phyloP scores from a whole-genome alignment of 2,329 filamentous ascomycete species.

The Onygenales sp. region DNA sequence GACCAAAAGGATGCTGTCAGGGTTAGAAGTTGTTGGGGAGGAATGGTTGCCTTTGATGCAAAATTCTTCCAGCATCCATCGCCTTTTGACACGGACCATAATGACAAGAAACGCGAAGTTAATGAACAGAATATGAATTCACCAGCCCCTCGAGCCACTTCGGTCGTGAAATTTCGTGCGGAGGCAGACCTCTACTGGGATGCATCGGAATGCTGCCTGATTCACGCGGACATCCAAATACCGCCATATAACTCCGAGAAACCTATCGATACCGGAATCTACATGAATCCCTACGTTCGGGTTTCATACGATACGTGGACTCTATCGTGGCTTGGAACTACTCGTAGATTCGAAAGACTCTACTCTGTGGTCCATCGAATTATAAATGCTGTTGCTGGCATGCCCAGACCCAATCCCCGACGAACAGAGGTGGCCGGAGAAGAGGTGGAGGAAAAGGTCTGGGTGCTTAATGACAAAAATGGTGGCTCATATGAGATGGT shows the following conservation, averaged over 20 bases:
- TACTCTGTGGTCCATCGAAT: conserved; percentile 52
- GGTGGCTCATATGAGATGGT: conserved; percentile 30
- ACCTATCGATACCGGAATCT: conserved; percentile 48
- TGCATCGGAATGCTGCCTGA: conserved; percentile 55
- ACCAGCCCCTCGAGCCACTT: conserved; percentile 18
- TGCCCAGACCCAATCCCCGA: conserved; percentile 54
- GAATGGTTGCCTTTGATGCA: conserved; percentile 52
- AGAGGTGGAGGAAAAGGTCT: conserved; percentile 30
- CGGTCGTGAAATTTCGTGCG: conserved; percentile 47
- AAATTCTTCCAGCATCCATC: conserved; percentile 29
- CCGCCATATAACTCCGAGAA: conserved; percentile 17
- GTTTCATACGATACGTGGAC: conserved; percentile 56
- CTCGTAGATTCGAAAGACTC: conserved; percentile 57
- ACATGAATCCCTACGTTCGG: conserved; percentile 65
- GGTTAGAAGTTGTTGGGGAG: conserved; percentile 67
- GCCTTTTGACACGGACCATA: not conserved
- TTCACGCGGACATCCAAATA: conserved; percentile 40
- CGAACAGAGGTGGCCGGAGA: conserved; percentile 51
- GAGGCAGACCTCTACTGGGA: conserved; percentile 53
- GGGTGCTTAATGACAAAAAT: conserved; percentile 24
- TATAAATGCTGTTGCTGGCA: conserved; percentile 44
- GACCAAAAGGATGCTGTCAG: conserved; percentile 50
- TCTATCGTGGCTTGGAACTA: conserved; percentile 49
- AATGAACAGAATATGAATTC: not conserved
- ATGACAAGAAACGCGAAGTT: conserved; percentile 4